Conservation (phyloP, 768 basidiomycete species). For the Pleurotus giganteus region DNA sequence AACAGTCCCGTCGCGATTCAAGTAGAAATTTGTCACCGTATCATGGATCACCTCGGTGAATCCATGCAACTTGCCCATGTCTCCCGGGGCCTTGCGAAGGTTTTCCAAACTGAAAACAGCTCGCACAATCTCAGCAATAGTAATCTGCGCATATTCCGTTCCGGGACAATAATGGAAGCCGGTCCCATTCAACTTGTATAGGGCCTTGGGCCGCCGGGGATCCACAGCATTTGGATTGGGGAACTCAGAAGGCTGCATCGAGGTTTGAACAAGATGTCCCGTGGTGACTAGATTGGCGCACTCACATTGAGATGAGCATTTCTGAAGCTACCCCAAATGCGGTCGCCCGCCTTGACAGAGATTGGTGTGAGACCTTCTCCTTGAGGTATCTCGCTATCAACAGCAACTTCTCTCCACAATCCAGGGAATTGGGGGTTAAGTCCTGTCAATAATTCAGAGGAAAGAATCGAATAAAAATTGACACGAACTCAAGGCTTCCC, state of each 20-base stretch:
- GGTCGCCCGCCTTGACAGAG: conserved; percentile 29
- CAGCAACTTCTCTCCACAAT: conserved; percentile 22
- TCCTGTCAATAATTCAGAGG: neutral
- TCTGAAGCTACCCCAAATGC: conserved; percentile 29
- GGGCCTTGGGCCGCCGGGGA: conserved; percentile 32
- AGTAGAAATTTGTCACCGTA: conserved; percentile 32
- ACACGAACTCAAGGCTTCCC: conserved; percentile 28
- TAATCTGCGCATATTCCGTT: conserved; percentile 29
- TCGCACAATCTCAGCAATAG: conserved; percentile 42
- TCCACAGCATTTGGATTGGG: conserved; percentile 37
- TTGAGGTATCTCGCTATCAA: conserved; percentile 22
- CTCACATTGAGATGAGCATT: conserved; percentile 31
- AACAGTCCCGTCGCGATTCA: conserved; percentile 32
- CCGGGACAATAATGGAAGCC: conserved; percentile 44
- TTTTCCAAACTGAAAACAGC: conserved; percentile 43
- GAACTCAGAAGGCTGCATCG: conserved; percentile 41
- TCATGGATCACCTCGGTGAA: conserved; percentile 28
- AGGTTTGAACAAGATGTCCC: no score
- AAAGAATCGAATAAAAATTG: neutral
- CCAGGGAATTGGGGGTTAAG: conserved; percentile 14
- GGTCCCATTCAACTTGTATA: conserved; percentile 29
- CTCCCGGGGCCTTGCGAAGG: conserved; percentile 43
- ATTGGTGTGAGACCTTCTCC: conserved; percentile 22
- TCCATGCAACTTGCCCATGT: conserved; percentile 35
- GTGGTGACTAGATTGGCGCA: conserved; percentile 5